Conservation (phyloP, 1,284 basidiomycete genomes). For the Austroboletus rostrupii region DNA sequence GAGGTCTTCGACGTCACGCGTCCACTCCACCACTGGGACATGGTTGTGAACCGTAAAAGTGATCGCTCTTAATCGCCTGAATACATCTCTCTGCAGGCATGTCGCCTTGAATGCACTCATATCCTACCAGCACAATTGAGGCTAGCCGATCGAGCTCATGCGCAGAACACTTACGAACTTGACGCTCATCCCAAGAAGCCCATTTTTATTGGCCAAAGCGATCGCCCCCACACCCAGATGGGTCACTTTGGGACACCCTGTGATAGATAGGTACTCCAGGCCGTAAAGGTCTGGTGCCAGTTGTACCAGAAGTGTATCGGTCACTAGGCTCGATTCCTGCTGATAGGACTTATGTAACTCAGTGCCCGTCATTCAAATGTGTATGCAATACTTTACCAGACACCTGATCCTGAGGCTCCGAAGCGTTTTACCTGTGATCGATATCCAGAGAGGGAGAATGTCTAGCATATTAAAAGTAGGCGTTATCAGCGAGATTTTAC, state of each 20-base stretch:
- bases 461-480: conserved; percentile 52
- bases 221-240: conserved; percentile 53
- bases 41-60: conserved; percentile 52
- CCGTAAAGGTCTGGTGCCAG: conserved; percentile 45
- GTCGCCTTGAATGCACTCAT: conserved; percentile 43
- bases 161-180: conserved; percentile 54
- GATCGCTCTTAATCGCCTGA: conserved; percentile 48
- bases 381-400: conserved; percentile 42
- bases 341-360: neutral
- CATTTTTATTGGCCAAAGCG: conserved; percentile 39
- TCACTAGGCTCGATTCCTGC: conserved; percentile 53
- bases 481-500: conserved; percentile 65
- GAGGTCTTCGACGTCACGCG: conserved; percentile 39
- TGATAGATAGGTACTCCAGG: conserved; percentile 54
- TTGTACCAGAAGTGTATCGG: conserved; percentile 47
- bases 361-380: neutral
- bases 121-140: conserved; percentile 37
- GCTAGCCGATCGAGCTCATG: conserved; percentile 1
- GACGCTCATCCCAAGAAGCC: conserved; percentile 52
- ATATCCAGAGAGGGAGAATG: conserved; percentile 50
- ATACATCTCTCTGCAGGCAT: conserved; percentile 34
- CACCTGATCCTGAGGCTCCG: conserved; percentile 60
- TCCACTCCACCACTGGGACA: conserved; percentile 38
- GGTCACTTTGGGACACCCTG: conserved; percentile 67
- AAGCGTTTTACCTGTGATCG: conserved; percentile 40